Conservation (phyloP, 2,329 filamentous ascomycete genomes). For the Xylaria sp. region DNA sequence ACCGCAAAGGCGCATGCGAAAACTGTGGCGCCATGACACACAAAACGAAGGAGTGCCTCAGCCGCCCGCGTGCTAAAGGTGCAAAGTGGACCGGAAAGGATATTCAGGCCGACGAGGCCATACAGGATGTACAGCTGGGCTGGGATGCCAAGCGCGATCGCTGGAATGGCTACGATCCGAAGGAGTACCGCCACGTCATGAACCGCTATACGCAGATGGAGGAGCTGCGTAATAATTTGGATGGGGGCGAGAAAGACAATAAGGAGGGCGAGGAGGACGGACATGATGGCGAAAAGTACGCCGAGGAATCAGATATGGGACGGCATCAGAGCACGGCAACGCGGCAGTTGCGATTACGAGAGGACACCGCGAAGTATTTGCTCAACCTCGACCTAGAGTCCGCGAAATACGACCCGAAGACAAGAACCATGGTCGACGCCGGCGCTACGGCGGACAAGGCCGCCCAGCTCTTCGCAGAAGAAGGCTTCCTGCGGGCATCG, state of each 20-base stretch:
- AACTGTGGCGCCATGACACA: slow-evolving; percentile 98
- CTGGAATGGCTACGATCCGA: slow-evolving; percentile 96
- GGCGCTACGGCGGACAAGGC: slow-evolving; percentile 81
- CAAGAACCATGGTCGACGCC: slow-evolving; percentile 84
- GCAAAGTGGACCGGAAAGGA: slow-evolving; percentile 92
- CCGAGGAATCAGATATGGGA: slow-evolving; percentile 96
- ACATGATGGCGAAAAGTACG: slow-evolving; percentile 75
- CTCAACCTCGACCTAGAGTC: slow-evolving; percentile 94
- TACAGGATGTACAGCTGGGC: slow-evolving; percentile 84
- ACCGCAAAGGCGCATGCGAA: slow-evolving; percentile 96
- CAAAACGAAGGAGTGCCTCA: slow-evolving; percentile 92
- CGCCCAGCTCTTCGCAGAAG: slow-evolving; percentile 84
- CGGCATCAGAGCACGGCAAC: slow-evolving; percentile 90
- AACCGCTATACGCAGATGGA: slow-evolving; percentile 89
- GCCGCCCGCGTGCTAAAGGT: slow-evolving; percentile 83
- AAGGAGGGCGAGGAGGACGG: slow-evolving; percentile 57
- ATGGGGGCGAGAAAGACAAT: slow-evolving; percentile 39
- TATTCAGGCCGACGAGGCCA: slow-evolving; percentile 88
- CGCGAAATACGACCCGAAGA: slow-evolving; percentile 97
- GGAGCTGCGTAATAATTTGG: slow-evolving; percentile 64
- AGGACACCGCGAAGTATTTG: slow-evolving; percentile 97
- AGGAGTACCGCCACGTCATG: slow-evolving; percentile 84
- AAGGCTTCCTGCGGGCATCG: slow-evolving; percentile 86
- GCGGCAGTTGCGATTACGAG: slow-evolving; percentile 85
- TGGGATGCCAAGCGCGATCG: slow-evolving; percentile 98